Evolutionary conservation across 345 rosid species (phyloP), one percentile per base, ranked within the genome.

Genomic region (Citrus australasica): DNA sequence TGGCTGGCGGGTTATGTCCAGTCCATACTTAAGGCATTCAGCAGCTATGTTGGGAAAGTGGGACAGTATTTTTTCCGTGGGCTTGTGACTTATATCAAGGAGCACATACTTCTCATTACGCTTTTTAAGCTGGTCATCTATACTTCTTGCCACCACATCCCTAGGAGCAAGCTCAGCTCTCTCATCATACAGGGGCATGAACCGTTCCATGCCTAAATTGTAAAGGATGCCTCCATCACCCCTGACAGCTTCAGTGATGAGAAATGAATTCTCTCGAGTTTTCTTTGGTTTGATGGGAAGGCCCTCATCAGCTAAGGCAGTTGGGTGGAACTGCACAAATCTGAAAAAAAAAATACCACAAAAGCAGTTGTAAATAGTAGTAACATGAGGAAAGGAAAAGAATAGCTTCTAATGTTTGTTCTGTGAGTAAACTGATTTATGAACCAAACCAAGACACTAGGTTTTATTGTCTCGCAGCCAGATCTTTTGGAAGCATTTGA

Each of bases 241-340:
- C 79, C 97, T 87, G 27, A 92, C 90, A 21, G 92, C 90, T 82
- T 89, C 92, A 16, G 88, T 82, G 79, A 87, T 72, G 27, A 94
- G 99, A 87, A 96, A 94, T 3, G 97, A 91, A n/a, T 94, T 94
- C 76, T 91, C 97, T 77, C 97, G 89, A 60, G 89, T 68, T 60
- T 76, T 89, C 42, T 62, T 79, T 33, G 92, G 93, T 84, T 90
- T 86, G 74, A 88, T 79, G 55, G 98, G 97, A 77, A 96, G 97
- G 69, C 99, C 99, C 86, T 94, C 93, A 22, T 92, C 99, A 28
- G 99, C 98, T 81, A 96, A 87, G 80, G 99, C 97, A 74, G 98
- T 96, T 4, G 99, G 99, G 80, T 96, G 99, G 84, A 96, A 96
- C 87, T 94, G 98, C 79, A 96, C 99, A 77, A 96, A 96, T 82